phyloP scores from a whole-genome alignment of 1,284 basidiomycete species.

The Anthracocystis setariae region DNA sequence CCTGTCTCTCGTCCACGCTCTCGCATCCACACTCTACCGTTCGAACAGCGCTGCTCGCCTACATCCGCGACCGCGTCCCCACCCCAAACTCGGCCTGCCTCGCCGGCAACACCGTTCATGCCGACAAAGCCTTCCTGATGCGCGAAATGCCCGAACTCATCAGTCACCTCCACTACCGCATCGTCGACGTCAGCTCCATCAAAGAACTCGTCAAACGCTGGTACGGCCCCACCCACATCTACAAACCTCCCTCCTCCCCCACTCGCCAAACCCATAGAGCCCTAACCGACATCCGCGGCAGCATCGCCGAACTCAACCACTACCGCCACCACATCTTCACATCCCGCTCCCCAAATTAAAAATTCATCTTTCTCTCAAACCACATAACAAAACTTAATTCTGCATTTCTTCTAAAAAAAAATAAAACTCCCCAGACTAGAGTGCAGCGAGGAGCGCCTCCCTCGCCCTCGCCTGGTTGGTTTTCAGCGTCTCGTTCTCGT shows the following conservation, averaged over 20 bases:
- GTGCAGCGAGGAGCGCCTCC: slow-evolving; percentile 36
- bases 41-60: slow-evolving; percentile 68
- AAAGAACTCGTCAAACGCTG: slow-evolving; percentile 83
- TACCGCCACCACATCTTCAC: slow-evolving; percentile 64
- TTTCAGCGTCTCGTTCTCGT: slow-evolving; percentile 59
- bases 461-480: slow-evolving; percentile 44
- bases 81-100: slow-evolving; percentile 73
- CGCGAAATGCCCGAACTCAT: slow-evolving; percentile 77
- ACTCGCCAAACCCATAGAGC: slow-evolving; percentile 71
- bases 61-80: slow-evolving; percentile 70
- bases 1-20: slow-evolving; percentile 32
- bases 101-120: slow-evolving; percentile 83
- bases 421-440: slow-evolving; percentile 4
- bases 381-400: not conserved
- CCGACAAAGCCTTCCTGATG: slow-evolving; percentile 77
- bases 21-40: slow-evolving; percentile 68
- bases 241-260: slow-evolving; percentile 4
- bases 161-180: slow-evolving; percentile 70
- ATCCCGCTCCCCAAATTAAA: not conserved
- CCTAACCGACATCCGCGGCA: slow-evolving; percentile 78
- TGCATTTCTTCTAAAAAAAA: too few relatives aligned
- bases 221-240: slow-evolving; percentile 73
- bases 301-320: slow-evolving; percentile 73
- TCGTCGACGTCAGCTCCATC: slow-evolving; percentile 72
- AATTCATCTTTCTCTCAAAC: too few relatives aligned